A percentile compares a stretch with the other conserved stretches of the same genome.
phyloP scores from a whole-genome alignment of 2,329 filamentous ascomycete species.

The Penicillium hesseltinei region DNA sequence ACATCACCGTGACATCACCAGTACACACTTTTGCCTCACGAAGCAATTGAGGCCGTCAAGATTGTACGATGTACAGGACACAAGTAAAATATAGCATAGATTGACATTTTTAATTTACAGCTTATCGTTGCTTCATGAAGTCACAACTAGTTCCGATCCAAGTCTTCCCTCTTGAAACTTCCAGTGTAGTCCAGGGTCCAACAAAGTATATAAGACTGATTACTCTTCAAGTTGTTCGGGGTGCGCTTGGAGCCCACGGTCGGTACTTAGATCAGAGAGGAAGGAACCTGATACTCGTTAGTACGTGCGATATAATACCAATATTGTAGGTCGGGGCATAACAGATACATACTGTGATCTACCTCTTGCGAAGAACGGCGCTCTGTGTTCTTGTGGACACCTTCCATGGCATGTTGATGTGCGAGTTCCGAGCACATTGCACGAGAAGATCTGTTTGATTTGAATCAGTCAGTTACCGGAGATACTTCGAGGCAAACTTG shows the following conservation, averaged over 20 bases:
- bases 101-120: background rate
- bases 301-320: background rate
- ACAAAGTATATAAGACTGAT: background rate
- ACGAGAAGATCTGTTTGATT: slow-evolving; percentile 16
- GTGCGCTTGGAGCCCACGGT: slow-evolving; percentile 6
- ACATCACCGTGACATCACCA: slow-evolving; percentile 1
- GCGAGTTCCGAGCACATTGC: slow-evolving; percentile 22
- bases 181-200: background rate
- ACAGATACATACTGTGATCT: slow-evolving; percentile 10
- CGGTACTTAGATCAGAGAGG: slow-evolving; percentile 4
- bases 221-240: slow-evolving; percentile 5
- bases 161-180: background rate
- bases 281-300: background rate
- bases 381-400: slow-evolving; percentile 18
- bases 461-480: background rate
- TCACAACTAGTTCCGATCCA: background rate
- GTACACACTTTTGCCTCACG: background rate
- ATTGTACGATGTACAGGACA: background rate
- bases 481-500: background rate
- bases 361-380: slow-evolving; percentile 14
- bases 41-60: no score
- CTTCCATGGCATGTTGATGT: slow-evolving; percentile 22
- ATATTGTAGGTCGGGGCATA: background rate
- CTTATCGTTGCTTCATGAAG: background rate
- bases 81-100: no score